Evolutionary conservation across 2,329 filamentous ascomycete genomes (phyloP).

Genomic region (Cordyceps pruinosa): DNA sequence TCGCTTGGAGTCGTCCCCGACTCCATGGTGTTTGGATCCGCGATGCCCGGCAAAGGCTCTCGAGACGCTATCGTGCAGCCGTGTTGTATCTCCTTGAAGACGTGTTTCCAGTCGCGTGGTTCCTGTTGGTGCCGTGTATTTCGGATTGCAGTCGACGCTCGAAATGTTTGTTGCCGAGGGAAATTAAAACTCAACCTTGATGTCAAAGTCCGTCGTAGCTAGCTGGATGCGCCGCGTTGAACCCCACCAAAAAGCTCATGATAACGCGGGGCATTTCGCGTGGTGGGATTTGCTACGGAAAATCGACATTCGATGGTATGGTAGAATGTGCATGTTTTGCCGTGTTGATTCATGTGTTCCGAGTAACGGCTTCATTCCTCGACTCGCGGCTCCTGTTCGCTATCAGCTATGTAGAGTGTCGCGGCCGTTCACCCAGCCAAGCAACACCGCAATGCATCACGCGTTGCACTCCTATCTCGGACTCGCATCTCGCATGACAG

Average conservation of each 20-base stretch:
- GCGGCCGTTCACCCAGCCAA: no score
- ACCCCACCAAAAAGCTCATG: slow-evolving; percentile 8
- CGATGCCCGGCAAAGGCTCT: background rate
- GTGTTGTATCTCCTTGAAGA: background rate
- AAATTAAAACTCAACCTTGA: background rate
- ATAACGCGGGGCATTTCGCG: background rate
- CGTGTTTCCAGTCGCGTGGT: background rate
- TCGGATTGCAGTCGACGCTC: background rate
- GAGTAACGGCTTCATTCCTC: background rate
- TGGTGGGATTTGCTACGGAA: background rate
- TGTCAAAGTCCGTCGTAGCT: background rate
- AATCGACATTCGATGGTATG: background rate
- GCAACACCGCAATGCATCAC: no score
- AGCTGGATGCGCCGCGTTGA: background rate
- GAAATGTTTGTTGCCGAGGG: background rate
- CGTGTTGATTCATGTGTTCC: background rate
- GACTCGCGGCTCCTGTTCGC: no score
- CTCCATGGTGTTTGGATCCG: slow-evolving; percentile 1
- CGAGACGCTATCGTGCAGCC: background rate
- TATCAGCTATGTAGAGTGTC: no score
- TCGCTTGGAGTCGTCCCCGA: background rate
- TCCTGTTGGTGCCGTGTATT: background rate
- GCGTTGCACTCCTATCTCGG: no score
- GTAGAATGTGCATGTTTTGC: background rate
- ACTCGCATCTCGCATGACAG: no score